Conservation (phyloP, 2,329 filamentous ascomycete species). For the Aspergillus terreus region DNA sequence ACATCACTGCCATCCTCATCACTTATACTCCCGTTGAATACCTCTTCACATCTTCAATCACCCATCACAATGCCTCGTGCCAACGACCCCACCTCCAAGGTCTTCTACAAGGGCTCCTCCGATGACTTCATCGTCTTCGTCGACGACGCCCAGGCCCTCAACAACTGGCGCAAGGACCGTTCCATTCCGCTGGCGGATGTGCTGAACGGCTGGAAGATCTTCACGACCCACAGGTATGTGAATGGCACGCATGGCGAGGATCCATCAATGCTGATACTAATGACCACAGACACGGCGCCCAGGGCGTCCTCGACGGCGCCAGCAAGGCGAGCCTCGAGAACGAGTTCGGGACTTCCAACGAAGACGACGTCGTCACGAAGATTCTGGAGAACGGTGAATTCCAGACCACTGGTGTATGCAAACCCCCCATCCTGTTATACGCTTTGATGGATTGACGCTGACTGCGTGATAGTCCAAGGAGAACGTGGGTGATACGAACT, state of each 20-base stretch:
- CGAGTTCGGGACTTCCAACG: slow-evolving; percentile 78
- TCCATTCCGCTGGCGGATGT: slow-evolving; percentile 78
- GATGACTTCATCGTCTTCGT: slow-evolving; percentile 65
- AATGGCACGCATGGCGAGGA: background rate
- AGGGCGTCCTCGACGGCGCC: slow-evolving; percentile 73
- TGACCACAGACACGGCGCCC: slow-evolving; percentile 66
- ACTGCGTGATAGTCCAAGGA: slow-evolving; percentile 23
- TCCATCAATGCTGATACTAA: background rate
- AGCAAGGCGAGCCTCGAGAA: slow-evolving; percentile 72
- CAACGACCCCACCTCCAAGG: slow-evolving; percentile 67
- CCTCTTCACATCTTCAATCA: background rate
- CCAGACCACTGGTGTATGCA: slow-evolving; percentile 58
- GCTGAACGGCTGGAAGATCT: slow-evolving; percentile 83
- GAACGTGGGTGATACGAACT: slow-evolving; percentile 29
- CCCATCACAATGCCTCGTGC: slow-evolving; percentile 61
- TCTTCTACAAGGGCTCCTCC: slow-evolving; percentile 75
- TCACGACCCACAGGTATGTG: slow-evolving; percentile 80
- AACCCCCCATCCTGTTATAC: background rate
- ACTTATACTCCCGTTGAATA: slow-evolving; percentile 5
- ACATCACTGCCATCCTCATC: background rate
- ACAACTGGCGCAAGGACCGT: slow-evolving; percentile 80
- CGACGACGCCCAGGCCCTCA: slow-evolving; percentile 52
- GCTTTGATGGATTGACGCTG: background rate
- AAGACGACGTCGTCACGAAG: slow-evolving; percentile 75
- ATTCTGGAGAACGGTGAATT: slow-evolving; percentile 74